Evolutionary conservation across 768 basidiomycete genomes (phyloP), one percentile per base, ranked within the genome.

Genomic region (Tephrocybe sp.): DNA sequence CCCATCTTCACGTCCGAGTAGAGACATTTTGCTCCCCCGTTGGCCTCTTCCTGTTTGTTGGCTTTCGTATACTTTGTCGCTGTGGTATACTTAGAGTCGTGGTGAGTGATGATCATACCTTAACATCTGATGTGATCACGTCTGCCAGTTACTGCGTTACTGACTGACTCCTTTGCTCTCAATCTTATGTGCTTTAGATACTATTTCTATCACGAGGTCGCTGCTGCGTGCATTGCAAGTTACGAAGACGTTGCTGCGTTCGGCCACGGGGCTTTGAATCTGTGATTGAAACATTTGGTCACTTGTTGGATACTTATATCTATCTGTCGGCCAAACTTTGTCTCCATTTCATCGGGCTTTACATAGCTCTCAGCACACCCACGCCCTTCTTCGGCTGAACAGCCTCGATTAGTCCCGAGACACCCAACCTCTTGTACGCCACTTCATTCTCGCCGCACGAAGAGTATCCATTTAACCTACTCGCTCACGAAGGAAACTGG

Each of bases 101-200:
- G 45, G 45, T 45, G 43, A 51, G 43, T 51, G 44, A 45, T 4
- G 6, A 40, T 50, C 49, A 38, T 22, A n/a, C n/a, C n/a, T n/a
- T n/a, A 21, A 24, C 29, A 10, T 40, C 22, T 50, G 50, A 51
- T 36, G 50, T 51, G 50, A 51, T 45, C 44, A 41, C 27, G n/a
- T 18, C 43, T 51, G 38, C 37, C 29, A 24, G n/a, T 40, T 38
- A 16, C 23, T n/a, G 37, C 37, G 12, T 18, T 18, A 18, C 19
- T 38, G 33, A 15, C 37, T 38, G 5, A n/a, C 18, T 38, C 18
- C 37, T 29, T 34, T 34, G 4, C 33, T 19, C 37, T n/a, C 37
- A 12, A n/a, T 38, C n/a, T 19, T 15, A 34, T 34, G 33, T 16
- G 33, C 33, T 7, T 5, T 29, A 29, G 27, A 29, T 5, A 29